phyloP scores from a whole-genome alignment of 1,139 yeast genomes.

The Hanseniaspora uvarum region DNA sequence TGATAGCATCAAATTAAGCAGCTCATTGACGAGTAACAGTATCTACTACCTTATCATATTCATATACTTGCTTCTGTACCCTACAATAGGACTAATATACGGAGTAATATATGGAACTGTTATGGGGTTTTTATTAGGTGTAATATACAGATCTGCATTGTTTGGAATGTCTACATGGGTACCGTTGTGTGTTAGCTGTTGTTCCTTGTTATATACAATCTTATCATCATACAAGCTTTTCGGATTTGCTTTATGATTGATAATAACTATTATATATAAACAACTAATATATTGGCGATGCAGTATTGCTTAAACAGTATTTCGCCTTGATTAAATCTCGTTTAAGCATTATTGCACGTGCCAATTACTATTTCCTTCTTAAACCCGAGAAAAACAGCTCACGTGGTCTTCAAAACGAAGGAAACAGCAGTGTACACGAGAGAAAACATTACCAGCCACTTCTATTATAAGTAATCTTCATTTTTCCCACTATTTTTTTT shows the following conservation, averaged over 20 bases:
- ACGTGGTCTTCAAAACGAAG: too few species aligned
- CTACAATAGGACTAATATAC: constrained; percentile 48
- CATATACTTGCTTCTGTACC: constrained; percentile 32
- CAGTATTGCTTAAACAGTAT: too few species aligned
- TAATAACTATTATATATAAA: not conserved
- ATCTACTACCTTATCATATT: constrained; percentile 5
- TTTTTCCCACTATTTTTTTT: too few species aligned
- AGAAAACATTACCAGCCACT: too few species aligned
- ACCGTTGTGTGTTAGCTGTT: constrained; percentile 69
- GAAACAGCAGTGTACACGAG: too few species aligned
- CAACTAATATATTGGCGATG: too few species aligned
- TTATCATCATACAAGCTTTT: constrained; percentile 9
- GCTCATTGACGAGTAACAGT: constrained; percentile 12
- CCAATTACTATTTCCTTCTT: too few species aligned
- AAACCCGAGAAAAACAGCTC: too few species aligned
- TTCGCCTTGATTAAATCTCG: too few species aligned
- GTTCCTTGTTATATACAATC: constrained; percentile 43
- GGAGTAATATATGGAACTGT: constrained; percentile 65
- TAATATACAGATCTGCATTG: constrained; percentile 65
- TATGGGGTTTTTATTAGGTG: constrained; percentile 56
- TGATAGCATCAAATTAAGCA: constrained; percentile 3
- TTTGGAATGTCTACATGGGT: constrained; percentile 90
- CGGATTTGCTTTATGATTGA: constrained; percentile 13
- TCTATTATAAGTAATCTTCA: too few species aligned
- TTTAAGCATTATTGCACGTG: too few species aligned